A percentile compares a stretch with the other conserved stretches of the same genome.
phyloP scores from a whole-genome alignment of 495 filamentous ascomycete genomes.

The Penicillium herquei region DNA sequence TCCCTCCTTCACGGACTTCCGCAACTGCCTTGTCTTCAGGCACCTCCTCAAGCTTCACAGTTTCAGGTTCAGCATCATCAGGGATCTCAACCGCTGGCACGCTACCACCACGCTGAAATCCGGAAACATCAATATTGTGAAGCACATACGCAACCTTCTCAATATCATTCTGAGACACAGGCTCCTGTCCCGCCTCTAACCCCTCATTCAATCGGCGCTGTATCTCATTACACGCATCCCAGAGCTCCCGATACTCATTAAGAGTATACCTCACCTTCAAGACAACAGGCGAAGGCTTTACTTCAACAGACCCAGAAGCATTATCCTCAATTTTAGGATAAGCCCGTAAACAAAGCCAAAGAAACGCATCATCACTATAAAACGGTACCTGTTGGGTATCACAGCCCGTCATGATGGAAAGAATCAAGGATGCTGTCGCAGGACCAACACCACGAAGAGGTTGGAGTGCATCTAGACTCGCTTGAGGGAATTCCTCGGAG shows the following conservation, averaged over 20 bases:
- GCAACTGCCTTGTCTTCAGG: too few relatives aligned
- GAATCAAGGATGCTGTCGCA: constrained; percentile 69
- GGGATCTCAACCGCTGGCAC: not conserved
- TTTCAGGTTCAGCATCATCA: not conserved
- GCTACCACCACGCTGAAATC: constrained; percentile 8
- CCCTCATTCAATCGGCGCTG: constrained; percentile 35
- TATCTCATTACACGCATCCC: constrained; percentile 33
- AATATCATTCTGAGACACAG: constrained; percentile 54
- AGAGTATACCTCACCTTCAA: constrained; percentile 61
- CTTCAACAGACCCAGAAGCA: not conserved
- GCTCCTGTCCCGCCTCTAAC: constrained; percentile 28
- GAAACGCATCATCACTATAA: constrained; percentile 73
- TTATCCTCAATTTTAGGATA: constrained; percentile 10
- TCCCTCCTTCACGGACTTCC: too few relatives aligned
- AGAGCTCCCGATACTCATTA: constrained; percentile 61
- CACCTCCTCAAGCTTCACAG: too few relatives aligned
- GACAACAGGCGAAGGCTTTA: constrained; percentile 37
- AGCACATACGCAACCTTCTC: constrained; percentile 69
- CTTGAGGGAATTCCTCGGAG: constrained; percentile 37
- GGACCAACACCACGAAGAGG: constrained; percentile 66
- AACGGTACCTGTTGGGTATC: constrained; percentile 54
- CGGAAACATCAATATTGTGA: constrained; percentile 32
- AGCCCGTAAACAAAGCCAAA: constrained; percentile 55
- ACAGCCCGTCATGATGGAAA: constrained; percentile 55
- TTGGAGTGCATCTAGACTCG: constrained; percentile 46